Evolutionary conservation across 345 rosid species (phyloP), one percentile per base, ranked within the genome.

Genomic region (Sonneratia caseolaris): DNA sequence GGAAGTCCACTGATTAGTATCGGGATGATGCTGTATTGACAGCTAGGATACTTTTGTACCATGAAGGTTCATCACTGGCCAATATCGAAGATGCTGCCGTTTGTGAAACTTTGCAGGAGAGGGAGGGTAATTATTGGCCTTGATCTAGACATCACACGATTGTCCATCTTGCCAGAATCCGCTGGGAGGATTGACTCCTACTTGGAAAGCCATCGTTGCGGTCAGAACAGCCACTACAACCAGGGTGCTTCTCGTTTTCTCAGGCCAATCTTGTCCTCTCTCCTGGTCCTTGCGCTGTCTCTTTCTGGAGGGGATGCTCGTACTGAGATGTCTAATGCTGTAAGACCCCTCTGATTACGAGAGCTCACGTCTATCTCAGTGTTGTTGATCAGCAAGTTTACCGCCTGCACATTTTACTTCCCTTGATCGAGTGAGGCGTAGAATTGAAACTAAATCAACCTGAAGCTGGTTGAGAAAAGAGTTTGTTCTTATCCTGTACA

Each of bases 171-270:
- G 42, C 65, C 73, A 47, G 6, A 56, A 3, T 18, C 80, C 74
- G 1, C 68, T 68, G 0, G 78, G 81, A 32, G 78, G 81, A 14
- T 48, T 48, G 16, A 48, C 53, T 48, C 19, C 53, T 13, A 15
- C 53, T 48, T 48, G 53, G 3, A 72, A 64, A 18, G 78, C 81
- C 78, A 75, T 69, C 1, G 78, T 56, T 3, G 74, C 74, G 7
- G 70, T 45, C 9, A 75, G 14, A 35, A 68, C 64, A 18, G 81
- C 74, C n/a, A 72, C 71, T 1, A 69, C 73, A 73, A 75, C 65
- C 37, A 69, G 40, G 6, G 73, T 15, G n/a, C 45, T 22, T 0
- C 70, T 35, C 53, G 1, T 75, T 14, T 36, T 32, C 8, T 38
- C 67, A 8, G 65, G 22, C 69, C 71, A 48, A 27, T 62, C 37